Conservation (phyloP, 1,284 basidiomycete genomes). For the Cutaneotrichosporon sp. region DNA sequence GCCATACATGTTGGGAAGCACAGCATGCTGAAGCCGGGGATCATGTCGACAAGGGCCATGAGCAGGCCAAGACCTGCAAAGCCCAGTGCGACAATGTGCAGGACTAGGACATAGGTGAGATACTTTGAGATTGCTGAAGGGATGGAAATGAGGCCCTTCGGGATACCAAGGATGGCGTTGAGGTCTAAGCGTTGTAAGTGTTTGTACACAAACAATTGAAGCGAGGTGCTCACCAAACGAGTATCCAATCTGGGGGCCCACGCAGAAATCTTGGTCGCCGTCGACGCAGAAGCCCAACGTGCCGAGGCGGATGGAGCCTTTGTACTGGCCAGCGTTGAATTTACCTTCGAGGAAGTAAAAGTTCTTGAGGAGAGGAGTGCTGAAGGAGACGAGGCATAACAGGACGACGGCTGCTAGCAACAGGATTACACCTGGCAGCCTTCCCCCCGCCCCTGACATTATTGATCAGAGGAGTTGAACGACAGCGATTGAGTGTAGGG, state of each 20-base stretch:
- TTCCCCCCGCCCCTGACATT: slow-evolving; percentile 56
- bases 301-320: slow-evolving; percentile 69
- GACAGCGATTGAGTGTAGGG: too few relatives aligned
- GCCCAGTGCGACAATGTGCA: slow-evolving; percentile 76
- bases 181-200: slow-evolving; percentile 56
- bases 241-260: slow-evolving; percentile 72
- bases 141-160: slow-evolving; percentile 56
- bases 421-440: slow-evolving; percentile 76
- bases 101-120: slow-evolving; percentile 79
- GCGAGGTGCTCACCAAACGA: slow-evolving; percentile 61
- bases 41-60: slow-evolving; percentile 75
- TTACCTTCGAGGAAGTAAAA: slow-evolving; percentile 76
- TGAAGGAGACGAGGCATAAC: slow-evolving; percentile 77
- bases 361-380: slow-evolving; percentile 75
- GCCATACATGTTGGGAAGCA: slow-evolving; percentile 79
- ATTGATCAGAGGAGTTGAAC: background rate
- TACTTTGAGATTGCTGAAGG: slow-evolving; percentile 67
- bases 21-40: slow-evolving; percentile 75
- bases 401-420: slow-evolving; percentile 68
- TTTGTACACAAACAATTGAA: background rate
- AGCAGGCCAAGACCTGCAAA: slow-evolving; percentile 65
- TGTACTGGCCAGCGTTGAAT: slow-evolving; percentile 53
- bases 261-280: slow-evolving; percentile 58
- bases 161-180: slow-evolving; percentile 67
- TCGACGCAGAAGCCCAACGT: slow-evolving; percentile 73